Percentiles rank a stretch among this genome's conserved stretches.
Evolutionary conservation across 2,329 filamentous ascomycete genomes (phyloP).

Genomic region (Trichophyton benhamiae): DNA sequence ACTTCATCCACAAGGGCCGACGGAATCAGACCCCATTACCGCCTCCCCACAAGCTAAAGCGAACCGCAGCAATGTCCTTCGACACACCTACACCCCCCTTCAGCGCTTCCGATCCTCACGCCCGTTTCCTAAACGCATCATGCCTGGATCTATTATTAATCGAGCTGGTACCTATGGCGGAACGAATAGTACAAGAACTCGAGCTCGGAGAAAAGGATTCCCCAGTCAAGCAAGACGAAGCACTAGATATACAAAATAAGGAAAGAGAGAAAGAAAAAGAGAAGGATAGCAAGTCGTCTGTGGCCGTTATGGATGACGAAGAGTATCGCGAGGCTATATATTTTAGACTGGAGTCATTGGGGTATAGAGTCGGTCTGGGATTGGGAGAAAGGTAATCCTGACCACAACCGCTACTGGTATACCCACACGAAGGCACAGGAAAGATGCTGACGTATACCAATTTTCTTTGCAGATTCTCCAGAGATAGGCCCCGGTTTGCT

Average conservation of each 20-base stretch:
- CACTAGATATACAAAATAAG: neutral
- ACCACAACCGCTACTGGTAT: too few relatives aligned
- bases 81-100: conserved; percentile 56
- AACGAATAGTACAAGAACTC: conserved; percentile 67
- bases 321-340: conserved; percentile 76
- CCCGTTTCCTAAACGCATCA: conserved; percentile 67
- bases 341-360: conserved; percentile 67
- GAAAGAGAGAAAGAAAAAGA: conserved; percentile 11
- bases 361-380: conserved; percentile 85
- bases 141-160: conserved; percentile 92
- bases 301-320: conserved; percentile 40
- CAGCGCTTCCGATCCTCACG: conserved; percentile 60
- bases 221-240: neutral
- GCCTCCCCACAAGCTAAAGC: neutral
- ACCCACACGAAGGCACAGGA: too few relatives aligned
- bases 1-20: neutral
- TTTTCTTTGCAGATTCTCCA: conserved; percentile 24
- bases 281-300: conserved; percentile 14
- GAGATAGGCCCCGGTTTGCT: conserved; percentile 71
- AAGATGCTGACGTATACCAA: neutral
- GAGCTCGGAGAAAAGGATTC: neutral
- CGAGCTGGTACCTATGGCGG: conserved; percentile 88
- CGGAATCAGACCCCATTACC: neutral
- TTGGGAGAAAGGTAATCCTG: conserved; percentile 64
- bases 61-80: conserved; percentile 50